Conservation (phyloP, 768 basidiomycete genomes). For the Pisolithus albus region DNA sequence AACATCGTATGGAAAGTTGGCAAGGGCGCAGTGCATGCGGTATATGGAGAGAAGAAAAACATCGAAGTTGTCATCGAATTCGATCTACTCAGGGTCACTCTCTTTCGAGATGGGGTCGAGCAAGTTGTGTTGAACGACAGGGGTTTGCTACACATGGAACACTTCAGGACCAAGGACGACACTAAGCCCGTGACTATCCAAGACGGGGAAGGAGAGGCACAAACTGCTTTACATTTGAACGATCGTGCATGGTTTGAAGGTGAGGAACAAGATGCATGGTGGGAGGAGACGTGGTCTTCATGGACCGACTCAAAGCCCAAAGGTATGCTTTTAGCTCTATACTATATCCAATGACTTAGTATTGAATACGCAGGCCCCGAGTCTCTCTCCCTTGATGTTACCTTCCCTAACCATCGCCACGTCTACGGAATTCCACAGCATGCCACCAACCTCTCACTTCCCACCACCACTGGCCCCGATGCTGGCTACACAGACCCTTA, state of each 20-base stretch:
- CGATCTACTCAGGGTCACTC: constrained; percentile 66
- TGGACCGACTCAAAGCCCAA: constrained; percentile 96
- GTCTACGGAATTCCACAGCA: constrained; percentile 98
- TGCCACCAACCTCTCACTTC: constrained; percentile 83
- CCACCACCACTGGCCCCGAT: constrained; percentile 76
- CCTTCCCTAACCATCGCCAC: constrained; percentile 85
- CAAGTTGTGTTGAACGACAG: constrained; percentile 87
- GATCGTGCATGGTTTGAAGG: constrained; percentile 82
- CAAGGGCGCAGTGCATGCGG: constrained; percentile 55
- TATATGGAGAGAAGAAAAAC: constrained; percentile 58
- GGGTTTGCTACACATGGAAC: constrained; percentile 95
- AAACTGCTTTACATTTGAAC: constrained; percentile 49
- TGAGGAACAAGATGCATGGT: constrained; percentile 72
- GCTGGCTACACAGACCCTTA: constrained; percentile 84
- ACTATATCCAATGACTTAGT: background rate
- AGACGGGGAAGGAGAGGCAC: constrained; percentile 33
- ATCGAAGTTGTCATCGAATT: constrained; percentile 65
- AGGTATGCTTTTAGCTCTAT: constrained; percentile 41
- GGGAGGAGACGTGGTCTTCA: constrained; percentile 81
- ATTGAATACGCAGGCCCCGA: constrained; percentile 68
- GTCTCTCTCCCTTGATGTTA: constrained; percentile 85
- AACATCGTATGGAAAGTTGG: constrained; percentile 59
- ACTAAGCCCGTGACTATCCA: constrained; percentile 36
- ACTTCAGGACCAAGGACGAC: constrained; percentile 67
- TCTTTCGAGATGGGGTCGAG: constrained; percentile 68